Evolutionary conservation across 306 rosid genomes (phyloP), one percentile per base, ranked within the genome.

Genomic region (Vicia villosa): DNA sequence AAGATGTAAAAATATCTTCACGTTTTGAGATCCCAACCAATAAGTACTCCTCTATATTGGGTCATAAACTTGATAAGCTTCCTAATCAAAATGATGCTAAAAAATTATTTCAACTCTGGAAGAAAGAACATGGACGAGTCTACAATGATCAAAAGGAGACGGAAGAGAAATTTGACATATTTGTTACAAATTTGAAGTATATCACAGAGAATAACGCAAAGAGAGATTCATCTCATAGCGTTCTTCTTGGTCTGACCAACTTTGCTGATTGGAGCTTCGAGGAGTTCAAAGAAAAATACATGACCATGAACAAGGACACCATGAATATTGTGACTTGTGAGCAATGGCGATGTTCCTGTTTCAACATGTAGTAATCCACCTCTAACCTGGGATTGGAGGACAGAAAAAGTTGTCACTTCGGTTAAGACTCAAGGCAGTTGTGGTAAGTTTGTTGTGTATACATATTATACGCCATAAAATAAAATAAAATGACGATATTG

Each of bases 311-410:
- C 57, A 22, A 0, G 3, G 13, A 7, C 17, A 45, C 3, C 63
- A 65, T 62, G 61, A 11, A 74, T 37, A 6, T 34, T 34, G 13
- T n/a, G 47, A 38, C 1, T 34, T 34, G 13, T n/a, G 47, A 38
- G 4, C 32, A 4, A 37, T 0, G 38, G 8, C 40, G 22, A 57
- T 59, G 32, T 20, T 50, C 0, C 0, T n/a, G 10, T 2, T 4
- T 3, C 2, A 34, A 21, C 78, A 4, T 80, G 79, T 66, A 58
- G 16, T 13, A 81, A 2, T 52, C 32, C 73, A 0, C 85, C 95
- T 80, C 26, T 82, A 0, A 26, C 60, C 76, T 26, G 79, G 37
- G 88, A 86, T 76, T 88, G 95, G 95, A 84, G 88, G 80, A 30
- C 40, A 8, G 62, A 32, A 16, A 86, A 86, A 22, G 73, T 4